phyloP scores from a whole-genome alignment of 2,329 filamentous ascomycete species.

The Gyromitra esculenta region DNA sequence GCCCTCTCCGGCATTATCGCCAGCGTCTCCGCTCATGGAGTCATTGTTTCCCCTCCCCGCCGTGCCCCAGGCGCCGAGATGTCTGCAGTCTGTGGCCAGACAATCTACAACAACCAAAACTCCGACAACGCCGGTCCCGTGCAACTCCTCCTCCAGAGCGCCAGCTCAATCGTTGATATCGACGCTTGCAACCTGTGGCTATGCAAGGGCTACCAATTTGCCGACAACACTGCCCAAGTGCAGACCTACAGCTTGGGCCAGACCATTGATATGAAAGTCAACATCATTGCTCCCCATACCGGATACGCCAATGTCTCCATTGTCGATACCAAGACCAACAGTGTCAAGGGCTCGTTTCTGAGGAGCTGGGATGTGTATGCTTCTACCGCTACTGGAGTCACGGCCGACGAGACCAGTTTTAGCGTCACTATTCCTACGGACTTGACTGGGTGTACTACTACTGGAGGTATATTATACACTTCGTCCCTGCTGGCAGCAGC shows the following conservation, averaged over 20 bases:
- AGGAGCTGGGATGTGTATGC: constrained; percentile 69
- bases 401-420: constrained; percentile 64
- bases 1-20: constrained; percentile 63
- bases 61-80: constrained; percentile 67
- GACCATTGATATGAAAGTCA: constrained; percentile 58
- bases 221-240: constrained; percentile 67
- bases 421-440: constrained; percentile 67
- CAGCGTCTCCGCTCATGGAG: constrained; percentile 67
- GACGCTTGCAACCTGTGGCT: constrained; percentile 66
- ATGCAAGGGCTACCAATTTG: constrained; percentile 70
- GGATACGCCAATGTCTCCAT: constrained; percentile 70
- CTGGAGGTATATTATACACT: constrained; percentile 59
- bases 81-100: constrained; percentile 66
- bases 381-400: constrained; percentile 62
- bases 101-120: constrained; percentile 66
- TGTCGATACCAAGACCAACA: constrained; percentile 66
- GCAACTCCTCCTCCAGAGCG: constrained; percentile 67
- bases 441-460: constrained; percentile 63
- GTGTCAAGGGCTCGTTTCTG: constrained; percentile 66
- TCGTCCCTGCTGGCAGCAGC: background rate
- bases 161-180: constrained; percentile 64
- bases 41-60: constrained; percentile 64
- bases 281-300: constrained; percentile 63
- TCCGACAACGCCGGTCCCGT: constrained; percentile 69
- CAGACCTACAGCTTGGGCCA: constrained; percentile 66